Evolutionary conservation across 2,329 filamentous ascomycete genomes (phyloP), one percentile per base, ranked within the genome.

Genomic region (Trichophyton mentagrophytes): DNA sequence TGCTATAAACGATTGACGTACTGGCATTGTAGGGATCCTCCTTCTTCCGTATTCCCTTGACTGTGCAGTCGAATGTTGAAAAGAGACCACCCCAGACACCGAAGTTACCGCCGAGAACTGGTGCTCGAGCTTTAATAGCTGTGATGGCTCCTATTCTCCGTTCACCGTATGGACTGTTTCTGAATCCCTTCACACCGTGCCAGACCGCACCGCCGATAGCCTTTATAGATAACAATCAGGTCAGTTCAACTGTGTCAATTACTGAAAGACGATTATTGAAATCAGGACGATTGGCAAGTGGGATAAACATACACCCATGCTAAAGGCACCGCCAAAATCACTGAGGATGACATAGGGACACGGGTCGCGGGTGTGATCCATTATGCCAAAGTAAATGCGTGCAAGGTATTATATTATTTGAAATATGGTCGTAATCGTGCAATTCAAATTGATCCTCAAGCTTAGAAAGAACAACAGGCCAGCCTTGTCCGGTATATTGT

Each of bases 11-110:
- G 8, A 27, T 20, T 11, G 42, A 78, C 79, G 56, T 77, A 80
- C 78, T 97, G 70, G 91, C 90, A 78, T 97, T 97, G 79, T 90
- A 97, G 13, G 93, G 90, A 73, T 97, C 93, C 76, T 99, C 93
- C 85, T 96, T 97, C 81, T 93, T 89, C 66, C 90, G 81, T 61
- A 92, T 79, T 61, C 92, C 92, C 81, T 97, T 99, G 64, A 96
- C 88, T 22, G 91, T 88, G 79, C 93, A 99, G 78, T 99, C 93
- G 71, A 92, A 97, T 64, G 90, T 95, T 69, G 86, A 90, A 81
- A 97, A 97, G 61, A 97, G 79, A 66, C 93, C 93, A 72, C 93
- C 92, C 92, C 93, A 97, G 61, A 95, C 90, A 69, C 92, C 92
- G 69, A 97, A 99, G 80, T 99, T 99, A 70, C 93, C 93, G 71